These are phyloP conservation scores for Jackrogersella minutella DNA, from an alignment of 495 filamentous ascomycete genomes.

Conservation along the genomic window DNA sequence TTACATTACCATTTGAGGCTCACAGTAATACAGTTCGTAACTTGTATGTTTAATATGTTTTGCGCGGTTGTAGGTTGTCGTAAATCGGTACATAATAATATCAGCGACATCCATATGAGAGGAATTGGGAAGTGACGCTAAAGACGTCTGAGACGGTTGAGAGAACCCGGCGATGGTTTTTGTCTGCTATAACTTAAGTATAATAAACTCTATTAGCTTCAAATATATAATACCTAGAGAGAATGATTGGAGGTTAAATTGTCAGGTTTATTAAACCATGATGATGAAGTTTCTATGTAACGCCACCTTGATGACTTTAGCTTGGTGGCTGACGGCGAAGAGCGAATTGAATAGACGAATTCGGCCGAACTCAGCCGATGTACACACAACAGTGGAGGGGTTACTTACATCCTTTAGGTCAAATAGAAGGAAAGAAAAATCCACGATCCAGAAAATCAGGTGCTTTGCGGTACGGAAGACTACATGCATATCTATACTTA, in stretches of 20 bases:
- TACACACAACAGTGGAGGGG: no score
- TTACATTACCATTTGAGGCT: neutral
- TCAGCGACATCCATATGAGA: neutral
- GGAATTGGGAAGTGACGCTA: neutral
- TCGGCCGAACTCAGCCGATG: conserved; percentile 15
- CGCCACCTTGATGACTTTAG: conserved; percentile 12
- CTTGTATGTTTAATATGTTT: neutral
- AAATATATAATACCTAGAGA: no score
- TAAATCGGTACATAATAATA: conserved; percentile 9
- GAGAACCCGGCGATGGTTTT: neutral
- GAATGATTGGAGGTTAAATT: no score
- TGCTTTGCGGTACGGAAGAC: conserved; percentile 6
- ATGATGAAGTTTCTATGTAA: no score
- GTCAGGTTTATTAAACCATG: no score
- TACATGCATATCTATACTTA: conserved; percentile 17
- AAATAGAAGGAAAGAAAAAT: conserved; percentile 27
- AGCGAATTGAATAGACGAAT: conserved; percentile 22
- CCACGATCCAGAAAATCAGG: neutral
- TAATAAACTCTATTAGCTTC: no score
- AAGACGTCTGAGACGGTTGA: neutral
- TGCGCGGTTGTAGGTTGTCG: neutral
- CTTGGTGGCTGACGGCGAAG: neutral
- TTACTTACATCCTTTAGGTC: no score
- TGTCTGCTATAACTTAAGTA: neutral
- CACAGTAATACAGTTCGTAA: conserved; percentile 1